These are phyloP conservation scores for Talaromyces sp. DNA, from an alignment of 2,329 filamentous ascomycete species.

Conservation along the genomic window DNA sequence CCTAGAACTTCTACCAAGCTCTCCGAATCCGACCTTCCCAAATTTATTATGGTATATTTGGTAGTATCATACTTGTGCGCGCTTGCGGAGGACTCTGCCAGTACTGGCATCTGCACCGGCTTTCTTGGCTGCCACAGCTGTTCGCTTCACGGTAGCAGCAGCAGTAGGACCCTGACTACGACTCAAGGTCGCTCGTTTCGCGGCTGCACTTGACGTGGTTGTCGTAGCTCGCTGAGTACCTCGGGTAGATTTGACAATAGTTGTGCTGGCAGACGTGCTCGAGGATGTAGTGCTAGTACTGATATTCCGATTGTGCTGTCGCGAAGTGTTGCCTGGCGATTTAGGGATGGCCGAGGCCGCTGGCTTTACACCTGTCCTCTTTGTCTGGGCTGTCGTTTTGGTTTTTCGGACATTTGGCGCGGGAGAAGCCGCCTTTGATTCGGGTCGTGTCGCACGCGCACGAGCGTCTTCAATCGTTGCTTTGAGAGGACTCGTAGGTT, in stretches of 20 bases:
- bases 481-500: constrained; percentile 46
- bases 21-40: not conserved
- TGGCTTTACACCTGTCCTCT: constrained; percentile 28
- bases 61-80: constrained; percentile 26
- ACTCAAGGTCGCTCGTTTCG: constrained; percentile 30
- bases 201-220: constrained; percentile 21
- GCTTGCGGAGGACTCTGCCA: constrained; percentile 41
- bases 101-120: constrained; percentile 32
- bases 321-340: constrained; percentile 33
- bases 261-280: constrained; percentile 38
- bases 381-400: constrained; percentile 14
- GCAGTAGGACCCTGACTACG: constrained; percentile 30
- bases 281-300: constrained; percentile 35
- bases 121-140: constrained; percentile 32
- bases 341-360: constrained; percentile 23
- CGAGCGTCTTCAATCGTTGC: constrained; percentile 24
- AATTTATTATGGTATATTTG: not conserved
- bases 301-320: constrained; percentile 37
- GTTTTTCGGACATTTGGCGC: constrained; percentile 22
- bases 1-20: not conserved
- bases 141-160: constrained; percentile 35
- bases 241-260: constrained; percentile 32
- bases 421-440: constrained; percentile 10
- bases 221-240: constrained; percentile 12
- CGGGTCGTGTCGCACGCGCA: constrained; percentile 25